A percentile compares a stretch with the other conserved stretches of the same genome.
Conservation (phyloP, 805 yeast genomes). For the Metschnikowia shivogae region DNA sequence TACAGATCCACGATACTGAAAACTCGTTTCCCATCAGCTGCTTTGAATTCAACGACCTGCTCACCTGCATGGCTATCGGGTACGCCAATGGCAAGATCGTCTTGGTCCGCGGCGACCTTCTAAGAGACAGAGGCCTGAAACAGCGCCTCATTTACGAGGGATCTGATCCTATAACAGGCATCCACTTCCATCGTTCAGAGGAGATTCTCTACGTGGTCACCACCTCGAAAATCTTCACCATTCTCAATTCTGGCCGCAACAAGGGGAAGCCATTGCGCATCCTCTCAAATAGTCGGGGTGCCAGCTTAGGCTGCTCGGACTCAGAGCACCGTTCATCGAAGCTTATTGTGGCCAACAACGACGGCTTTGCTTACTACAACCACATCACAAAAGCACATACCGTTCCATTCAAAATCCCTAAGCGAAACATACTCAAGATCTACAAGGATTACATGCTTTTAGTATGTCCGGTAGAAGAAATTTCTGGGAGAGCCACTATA, state of each 20-base stretch:
- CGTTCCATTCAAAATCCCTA: conserved; percentile 53
- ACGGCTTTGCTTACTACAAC: conserved; percentile 62
- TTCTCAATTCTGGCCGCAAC: conserved; percentile 75
- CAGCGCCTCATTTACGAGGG: conserved; percentile 76
- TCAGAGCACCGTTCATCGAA: conserved; percentile 41
- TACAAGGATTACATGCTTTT: conserved; percentile 53
- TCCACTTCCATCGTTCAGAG: conserved; percentile 54
- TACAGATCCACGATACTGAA: conserved; percentile 62
- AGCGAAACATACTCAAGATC: conserved; percentile 48
- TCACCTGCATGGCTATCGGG: conserved; percentile 69
- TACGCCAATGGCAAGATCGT: conserved; percentile 81
- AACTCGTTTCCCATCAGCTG: conserved; percentile 78
- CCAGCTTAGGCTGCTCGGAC: conserved; percentile 47
- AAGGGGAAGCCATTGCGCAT: conserved; percentile 55
- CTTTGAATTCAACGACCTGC: conserved; percentile 48
- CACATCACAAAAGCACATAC: conserved; percentile 50
- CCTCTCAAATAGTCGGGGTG: conserved; percentile 46
- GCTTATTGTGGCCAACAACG: conserved; percentile 61
- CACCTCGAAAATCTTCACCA: conserved; percentile 63
- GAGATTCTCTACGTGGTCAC: conserved; percentile 65
- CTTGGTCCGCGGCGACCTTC: conserved; percentile 78
- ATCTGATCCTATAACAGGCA: conserved; percentile 76
- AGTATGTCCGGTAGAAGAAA: conserved; percentile 43
- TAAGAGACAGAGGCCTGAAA: conserved; percentile 85
- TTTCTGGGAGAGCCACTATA: conserved; percentile 26